Evolutionary conservation across 2,329 filamentous ascomycete species (phyloP), one percentile per base, ranked within the genome.

Genomic region (Cordyceps cicadae): DNA sequence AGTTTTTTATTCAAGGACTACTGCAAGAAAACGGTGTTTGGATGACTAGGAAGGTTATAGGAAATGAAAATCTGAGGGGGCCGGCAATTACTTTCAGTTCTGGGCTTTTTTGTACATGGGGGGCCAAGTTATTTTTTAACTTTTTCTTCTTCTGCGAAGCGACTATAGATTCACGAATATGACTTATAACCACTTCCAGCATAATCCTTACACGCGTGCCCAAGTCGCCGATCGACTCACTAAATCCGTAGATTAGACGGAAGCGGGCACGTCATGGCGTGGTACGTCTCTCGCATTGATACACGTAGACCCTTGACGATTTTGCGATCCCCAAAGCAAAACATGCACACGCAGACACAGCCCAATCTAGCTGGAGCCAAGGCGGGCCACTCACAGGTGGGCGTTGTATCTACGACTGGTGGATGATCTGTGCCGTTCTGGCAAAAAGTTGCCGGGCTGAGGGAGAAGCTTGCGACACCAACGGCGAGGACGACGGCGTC

Each of bases 361-460:
- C 41, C 8, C 19, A 43, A 43, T 17, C 34, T 37, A 37, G 34
- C 34, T 37, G 34, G 14, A 5, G 34, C 34, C 34, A 37, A 37
- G 32, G 34, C 34, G 34, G 34, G 34, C 34, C 34, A 14, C 34
- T 37, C 34, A 37, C 34, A 37, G 34, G 34, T 37, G 34, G 34
- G 34, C 34, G 12, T 37, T 37, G 3, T 37, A 12, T 37, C 34
- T 37, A 37, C 11, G 34, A 37, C 34, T 37, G 34, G 34, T 37
- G 34, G 34, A 37, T 37, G 34, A 37, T 37, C 34, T 9, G 41
- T 21, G 54, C 19, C 24, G 12, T 32, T 5, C 29, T 56, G 54
- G 43, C 43, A 39, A 50, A 59, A 52, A 52, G 12, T 24, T 52
- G 56, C 56, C 56, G 48, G 26, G 54, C 32, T 50, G 54, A 45